Conservation (phyloP, 805 yeast genomes). For the Kodamaea jinghongensis region DNA sequence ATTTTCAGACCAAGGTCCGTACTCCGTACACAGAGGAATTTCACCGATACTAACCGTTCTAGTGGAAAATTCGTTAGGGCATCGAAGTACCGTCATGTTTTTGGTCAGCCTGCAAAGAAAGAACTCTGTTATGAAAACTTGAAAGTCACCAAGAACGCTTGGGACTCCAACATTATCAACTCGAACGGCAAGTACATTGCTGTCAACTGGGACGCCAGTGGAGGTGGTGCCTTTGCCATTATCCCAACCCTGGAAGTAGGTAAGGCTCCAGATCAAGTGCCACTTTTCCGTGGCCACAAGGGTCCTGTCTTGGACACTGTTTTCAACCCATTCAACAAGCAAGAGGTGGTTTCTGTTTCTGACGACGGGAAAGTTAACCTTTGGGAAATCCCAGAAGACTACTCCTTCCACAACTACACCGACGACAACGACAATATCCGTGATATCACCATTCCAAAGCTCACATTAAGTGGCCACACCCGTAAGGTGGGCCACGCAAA, state of each 20-base stretch:
- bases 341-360: conserved; percentile 36
- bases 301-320: conserved; percentile 95
- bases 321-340: conserved; percentile 86
- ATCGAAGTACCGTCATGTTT: conserved; percentile 94
- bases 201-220: conserved; percentile 90
- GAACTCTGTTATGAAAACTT: conserved; percentile 74
- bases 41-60: conserved; percentile 13
- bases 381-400: conserved; percentile 86
- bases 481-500: conserved; percentile 91
- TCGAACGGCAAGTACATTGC: conserved; percentile 83
- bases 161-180: conserved; percentile 90
- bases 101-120: conserved; percentile 76
- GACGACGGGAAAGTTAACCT: conserved; percentile 58
- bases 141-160: conserved; percentile 84
- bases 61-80: conserved; percentile 93
- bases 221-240: conserved; percentile 97
- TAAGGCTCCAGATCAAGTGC: conserved; percentile 88
- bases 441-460: conserved; percentile 67
- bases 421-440: conserved; percentile 54
- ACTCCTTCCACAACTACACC: conserved; percentile 60
- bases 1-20: background rate
- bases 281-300: conserved; percentile 92
- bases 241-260: conserved; percentile 85
- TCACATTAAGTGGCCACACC: conserved; percentile 77
- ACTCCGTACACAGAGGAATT: background rate